Percentiles rank a stretch among this genome's conserved stretches.
These are phyloP conservation scores for Luvunga scandens DNA, from an alignment of 345 rosid genomes.

Conservation along the genomic window DNA sequence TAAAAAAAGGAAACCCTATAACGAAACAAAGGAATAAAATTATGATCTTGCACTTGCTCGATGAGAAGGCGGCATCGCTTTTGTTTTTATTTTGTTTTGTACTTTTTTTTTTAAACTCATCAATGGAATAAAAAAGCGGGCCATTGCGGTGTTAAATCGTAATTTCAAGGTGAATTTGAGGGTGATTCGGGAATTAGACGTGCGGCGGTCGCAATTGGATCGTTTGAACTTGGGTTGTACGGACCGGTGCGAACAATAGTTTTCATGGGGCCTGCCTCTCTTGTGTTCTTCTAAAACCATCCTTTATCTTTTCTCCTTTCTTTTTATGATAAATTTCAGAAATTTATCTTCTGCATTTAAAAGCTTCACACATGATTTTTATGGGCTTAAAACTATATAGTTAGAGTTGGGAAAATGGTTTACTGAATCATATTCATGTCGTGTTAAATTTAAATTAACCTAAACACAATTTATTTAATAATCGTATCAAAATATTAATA, in stretches of 20 bases:
- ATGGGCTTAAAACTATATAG: too few species aligned
- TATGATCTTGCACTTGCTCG: background rate
- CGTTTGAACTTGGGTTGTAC: background rate
- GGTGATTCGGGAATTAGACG: background rate
- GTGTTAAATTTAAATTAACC: too few species aligned
- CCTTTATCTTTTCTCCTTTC: too few species aligned
- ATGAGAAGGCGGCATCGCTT: background rate
- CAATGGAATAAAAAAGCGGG: background rate
- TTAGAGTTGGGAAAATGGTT: too few species aligned
- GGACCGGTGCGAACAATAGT: too few species aligned
- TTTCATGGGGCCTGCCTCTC: too few species aligned
- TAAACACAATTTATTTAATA: fast-evolving
- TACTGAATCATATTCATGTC: fast-evolving
- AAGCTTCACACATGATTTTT: too few species aligned
- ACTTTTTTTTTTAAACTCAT: background rate
- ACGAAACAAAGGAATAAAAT: background rate
- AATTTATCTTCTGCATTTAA: too few species aligned
- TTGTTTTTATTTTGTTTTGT: background rate
- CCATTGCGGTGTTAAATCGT: background rate
- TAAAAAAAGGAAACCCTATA: background rate
- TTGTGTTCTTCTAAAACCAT: too few species aligned
- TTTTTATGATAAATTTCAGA: too few species aligned
- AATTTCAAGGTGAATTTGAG: background rate
- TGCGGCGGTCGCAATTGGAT: background rate
- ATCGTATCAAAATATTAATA: too few species aligned